A percentile compares a stretch with the other conserved stretches of the same genome.
Evolutionary conservation across 352 stramenopile genomes (phyloP).

Genomic region (Thalassiosira sp.): DNA sequence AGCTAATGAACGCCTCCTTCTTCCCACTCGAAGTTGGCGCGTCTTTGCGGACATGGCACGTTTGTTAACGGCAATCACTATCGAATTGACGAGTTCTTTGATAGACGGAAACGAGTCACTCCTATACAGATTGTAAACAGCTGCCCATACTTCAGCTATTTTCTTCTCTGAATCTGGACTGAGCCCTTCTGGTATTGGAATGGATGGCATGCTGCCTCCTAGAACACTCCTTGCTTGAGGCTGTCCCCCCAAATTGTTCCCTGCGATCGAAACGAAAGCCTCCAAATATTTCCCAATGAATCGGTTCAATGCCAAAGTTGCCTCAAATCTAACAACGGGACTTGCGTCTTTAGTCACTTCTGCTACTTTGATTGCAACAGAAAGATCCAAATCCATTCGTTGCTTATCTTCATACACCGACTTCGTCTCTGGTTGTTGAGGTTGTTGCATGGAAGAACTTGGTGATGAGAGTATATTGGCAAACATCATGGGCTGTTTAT

Average conservation of each 20-base stretch:
- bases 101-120: slow-evolving; percentile 87
- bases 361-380: slow-evolving; percentile 39
- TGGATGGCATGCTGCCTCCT: slow-evolving; percentile 19
- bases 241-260: slow-evolving; percentile 28
- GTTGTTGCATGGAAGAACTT: slow-evolving; percentile 7
- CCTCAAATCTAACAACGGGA: slow-evolving; percentile 78
- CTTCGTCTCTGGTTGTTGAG: slow-evolving; percentile 28
- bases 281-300: slow-evolving; percentile 79
- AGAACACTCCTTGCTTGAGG: slow-evolving; percentile 33
- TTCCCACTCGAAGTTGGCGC: slow-evolving; percentile 4
- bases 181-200: slow-evolving; percentile 48
- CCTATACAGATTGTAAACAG: slow-evolving; percentile 86
- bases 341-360: slow-evolving; percentile 57
- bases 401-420: slow-evolving; percentile 40
- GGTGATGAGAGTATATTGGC: slow-evolving; percentile 18
- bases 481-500: slow-evolving; percentile 43
- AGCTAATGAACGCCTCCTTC: slow-evolving; percentile 24
- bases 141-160: slow-evolving; percentile 88
- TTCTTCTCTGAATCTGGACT: slow-evolving; percentile 81
- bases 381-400: slow-evolving; percentile 48
- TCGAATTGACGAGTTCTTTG: slow-evolving; percentile 71
- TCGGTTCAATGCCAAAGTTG: slow-evolving; percentile 56
- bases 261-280: slow-evolving; percentile 71
- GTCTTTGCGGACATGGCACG: slow-evolving; percentile 43
- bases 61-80: slow-evolving; percentile 78